Conservation (phyloP, 1,284 basidiomycete species). For the Naganishia liquefaciens region DNA sequence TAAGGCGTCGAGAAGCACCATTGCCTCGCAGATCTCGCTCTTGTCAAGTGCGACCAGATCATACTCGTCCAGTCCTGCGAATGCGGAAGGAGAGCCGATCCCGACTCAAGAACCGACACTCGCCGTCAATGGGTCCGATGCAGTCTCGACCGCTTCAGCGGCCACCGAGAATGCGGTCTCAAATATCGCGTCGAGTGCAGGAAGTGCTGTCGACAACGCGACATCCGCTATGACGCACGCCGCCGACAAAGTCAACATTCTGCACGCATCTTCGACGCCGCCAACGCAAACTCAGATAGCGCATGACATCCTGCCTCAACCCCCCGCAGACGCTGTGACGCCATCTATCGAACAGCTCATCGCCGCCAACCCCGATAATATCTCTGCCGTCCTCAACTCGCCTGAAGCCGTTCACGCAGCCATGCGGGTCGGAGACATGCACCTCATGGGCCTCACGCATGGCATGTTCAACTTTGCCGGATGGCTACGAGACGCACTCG, state of each 20-base stretch:
- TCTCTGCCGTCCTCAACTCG: conserved; percentile 49
- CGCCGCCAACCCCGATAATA: conserved; percentile 41
- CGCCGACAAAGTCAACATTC: not conserved
- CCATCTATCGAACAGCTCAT: conserved; percentile 51
- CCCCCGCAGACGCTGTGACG: conserved; percentile 40
- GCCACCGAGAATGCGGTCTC: not conserved
- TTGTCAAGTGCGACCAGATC: not conserved
- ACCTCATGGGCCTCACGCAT: conserved; percentile 69
- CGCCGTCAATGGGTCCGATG: conserved; percentile 2
- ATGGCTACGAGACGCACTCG: conserved; percentile 65
- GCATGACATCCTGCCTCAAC: conserved; percentile 40
- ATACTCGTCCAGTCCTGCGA: not conserved
- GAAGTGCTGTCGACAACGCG: not conserved
- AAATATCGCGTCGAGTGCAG: not conserved
- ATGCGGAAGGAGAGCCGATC: not conserved
- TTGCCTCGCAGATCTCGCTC: no score
- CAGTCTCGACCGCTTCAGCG: conserved; percentile 4
- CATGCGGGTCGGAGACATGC: conserved; percentile 74
- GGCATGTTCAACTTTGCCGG: conserved; percentile 62
- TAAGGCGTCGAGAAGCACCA: no score
- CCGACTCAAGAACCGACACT: conserved; percentile 5
- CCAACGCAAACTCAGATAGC: conserved; percentile 20
- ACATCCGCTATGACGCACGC: not conserved
- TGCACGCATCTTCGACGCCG: conserved; percentile 11
- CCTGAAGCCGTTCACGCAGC: conserved; percentile 51